Base-by-base conservation (phyloP, 441 rosid species). In the Erodium trifolium region DNA sequence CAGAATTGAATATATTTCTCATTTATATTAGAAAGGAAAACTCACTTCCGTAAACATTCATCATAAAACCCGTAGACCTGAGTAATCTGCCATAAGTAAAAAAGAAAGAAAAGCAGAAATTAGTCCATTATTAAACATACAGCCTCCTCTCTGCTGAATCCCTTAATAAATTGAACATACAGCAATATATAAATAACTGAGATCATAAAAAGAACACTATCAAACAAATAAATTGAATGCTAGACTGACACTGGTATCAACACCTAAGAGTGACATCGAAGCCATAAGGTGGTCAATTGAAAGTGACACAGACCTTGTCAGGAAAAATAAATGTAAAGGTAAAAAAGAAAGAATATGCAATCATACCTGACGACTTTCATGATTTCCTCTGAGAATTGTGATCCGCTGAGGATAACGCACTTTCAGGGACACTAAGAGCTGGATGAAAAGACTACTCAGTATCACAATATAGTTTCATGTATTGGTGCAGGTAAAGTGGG, bases 381-480 rank as follows among this genome's bases (percentile, higher is more conserved):
- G 96, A 71, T 90, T 90, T 73, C 92, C 96, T 82, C 92, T 85
- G 69, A 88, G 90, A 82, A 88, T 88, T 65, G 93, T 88, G 68
- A 88, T 85, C 74, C 93, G 82, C 77, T 88, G 63, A 59, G 82
- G 87, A 73, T 86, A 83, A 34, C 87, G 91, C 66, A 88, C 91
- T 79, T 88, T 86, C 75, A 88, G 75, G 67, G 88, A 86, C 74
- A 88, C 91, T 66, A 88, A 70, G 19, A 88, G 85, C 91, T 88
- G 84, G 39, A 83, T 18, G 49, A 71, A 34, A 67, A 51, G 27
- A 59, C 43, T 47, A 70, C 66, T 72, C 71, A 78, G 65, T 17
- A 63, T 70, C 57, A 78, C 70, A 51, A 45, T 37, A 37, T 37
- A 37, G 41, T 37, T 2, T 37, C 6, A 37, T 1, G 9, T 37